phyloP scores from a whole-genome alignment of 495 filamentous ascomycete species.

The Trichodelitschia bisporula region DNA sequence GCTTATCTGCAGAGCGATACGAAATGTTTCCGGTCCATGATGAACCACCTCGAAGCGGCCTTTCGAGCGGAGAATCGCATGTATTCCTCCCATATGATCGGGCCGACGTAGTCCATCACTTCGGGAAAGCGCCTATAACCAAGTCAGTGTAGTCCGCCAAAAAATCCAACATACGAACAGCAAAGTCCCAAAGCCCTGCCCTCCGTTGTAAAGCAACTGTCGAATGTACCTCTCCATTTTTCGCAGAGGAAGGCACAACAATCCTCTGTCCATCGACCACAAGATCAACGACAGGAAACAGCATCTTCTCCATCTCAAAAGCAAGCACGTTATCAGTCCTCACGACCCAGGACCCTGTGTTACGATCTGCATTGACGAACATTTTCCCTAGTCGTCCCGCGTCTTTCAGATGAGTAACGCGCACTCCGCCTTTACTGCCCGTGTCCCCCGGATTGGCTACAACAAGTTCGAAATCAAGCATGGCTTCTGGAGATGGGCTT shows the following conservation, averaged over 20 bases:
- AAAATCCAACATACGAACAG: neutral
- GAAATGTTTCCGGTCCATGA: conserved; percentile 10
- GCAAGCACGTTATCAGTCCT: conserved; percentile 10
- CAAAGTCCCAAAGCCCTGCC: too few species aligned
- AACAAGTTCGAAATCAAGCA: conserved; percentile 20
- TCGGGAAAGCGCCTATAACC: too few species aligned
- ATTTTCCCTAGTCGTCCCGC: conserved; percentile 19
- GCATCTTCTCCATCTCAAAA: conserved; percentile 4
- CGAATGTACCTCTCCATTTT: too few species aligned
- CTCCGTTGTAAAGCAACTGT: too few species aligned
- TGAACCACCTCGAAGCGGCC: conserved; percentile 21
- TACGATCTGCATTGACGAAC: conserved; percentile 3
- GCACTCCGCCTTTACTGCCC: conserved; percentile 24
- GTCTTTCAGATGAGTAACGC: conserved; percentile 21
- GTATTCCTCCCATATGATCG: conserved; percentile 23
- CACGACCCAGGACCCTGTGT: conserved; percentile 3
- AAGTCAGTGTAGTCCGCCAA: neutral
- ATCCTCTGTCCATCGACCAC: neutral
- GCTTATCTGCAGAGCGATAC: conserved; percentile 27
- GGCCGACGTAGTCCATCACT: conserved; percentile 14
- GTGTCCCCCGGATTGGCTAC: conserved; percentile 25
- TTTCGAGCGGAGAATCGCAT: conserved; percentile 23
- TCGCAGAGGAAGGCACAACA: neutral
- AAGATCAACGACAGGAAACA: neutral
- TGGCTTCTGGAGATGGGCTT: too few species aligned